Conservation (phyloP, 2,329 filamentous ascomycete species). For the Coleophoma eucalyptorum region DNA sequence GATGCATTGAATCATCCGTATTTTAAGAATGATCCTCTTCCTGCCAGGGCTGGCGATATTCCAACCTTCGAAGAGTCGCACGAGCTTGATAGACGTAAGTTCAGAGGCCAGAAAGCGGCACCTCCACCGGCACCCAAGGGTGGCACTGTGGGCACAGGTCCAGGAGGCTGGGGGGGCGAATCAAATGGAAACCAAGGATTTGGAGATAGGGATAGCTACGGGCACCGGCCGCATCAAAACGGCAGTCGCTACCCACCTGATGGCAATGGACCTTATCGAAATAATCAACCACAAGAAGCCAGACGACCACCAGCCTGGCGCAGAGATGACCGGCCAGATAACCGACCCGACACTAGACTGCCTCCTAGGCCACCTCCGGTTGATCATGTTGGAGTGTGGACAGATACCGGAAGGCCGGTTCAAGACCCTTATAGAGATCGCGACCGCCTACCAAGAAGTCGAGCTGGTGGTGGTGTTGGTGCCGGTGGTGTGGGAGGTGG, state of each 20-base stretch:
- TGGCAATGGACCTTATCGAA: slow-evolving; percentile 17
- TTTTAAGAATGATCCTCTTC: slow-evolving; percentile 75
- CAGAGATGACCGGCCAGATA: slow-evolving; percentile 22
- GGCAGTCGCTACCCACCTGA: slow-evolving; percentile 19
- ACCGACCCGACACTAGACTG: slow-evolving; percentile 23
- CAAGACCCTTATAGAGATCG: slow-evolving; percentile 15
- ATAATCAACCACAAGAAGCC: slow-evolving; percentile 22
- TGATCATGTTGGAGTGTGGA: slow-evolving; percentile 16
- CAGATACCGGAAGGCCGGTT: slow-evolving; percentile 23
- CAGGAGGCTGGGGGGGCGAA: slow-evolving; percentile 28
- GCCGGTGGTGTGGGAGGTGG: slow-evolving; percentile 1
- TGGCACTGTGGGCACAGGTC: slow-evolving; percentile 76
- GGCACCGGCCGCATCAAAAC: slow-evolving; percentile 22
- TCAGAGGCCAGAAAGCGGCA: slow-evolving; percentile 78
- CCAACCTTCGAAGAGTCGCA: slow-evolving; percentile 92
- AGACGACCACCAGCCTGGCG: slow-evolving; percentile 26
- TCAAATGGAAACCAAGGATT: slow-evolving; percentile 18
- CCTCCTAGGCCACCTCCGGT: slow-evolving; percentile 24
- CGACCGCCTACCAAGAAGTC: slow-evolving; percentile 5
- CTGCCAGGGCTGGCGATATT: slow-evolving; percentile 80
- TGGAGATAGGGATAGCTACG: slow-evolving; percentile 18
- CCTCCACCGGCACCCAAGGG: slow-evolving; percentile 89
- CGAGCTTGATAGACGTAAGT: slow-evolving; percentile 90
- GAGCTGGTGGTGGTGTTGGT: slow-evolving; percentile 13
- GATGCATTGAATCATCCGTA: slow-evolving; percentile 92